phyloP scores from a whole-genome alignment of 305 asterid species.

The Plantago lanceolata region DNA sequence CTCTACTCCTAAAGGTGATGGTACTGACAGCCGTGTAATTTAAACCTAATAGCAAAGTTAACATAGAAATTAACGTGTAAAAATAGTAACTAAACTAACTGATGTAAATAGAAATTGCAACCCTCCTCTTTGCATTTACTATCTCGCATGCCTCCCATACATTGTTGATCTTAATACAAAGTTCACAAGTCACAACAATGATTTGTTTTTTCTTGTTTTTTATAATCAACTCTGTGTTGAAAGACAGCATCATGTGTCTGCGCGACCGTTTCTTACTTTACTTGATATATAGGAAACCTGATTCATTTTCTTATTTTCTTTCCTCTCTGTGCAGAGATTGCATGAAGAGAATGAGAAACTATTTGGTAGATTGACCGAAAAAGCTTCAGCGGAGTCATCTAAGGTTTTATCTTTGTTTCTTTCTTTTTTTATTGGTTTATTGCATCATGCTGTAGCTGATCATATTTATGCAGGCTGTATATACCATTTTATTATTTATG shows the following conservation, averaged over 20 bases:
- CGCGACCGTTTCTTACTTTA: neutral
- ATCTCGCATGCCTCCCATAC: too few relatives aligned
- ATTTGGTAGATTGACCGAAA: conserved; percentile 91
- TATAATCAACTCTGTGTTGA: conserved; percentile 18
- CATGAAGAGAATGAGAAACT: conserved; percentile 98
- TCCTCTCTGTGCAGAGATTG: conserved; percentile 62
- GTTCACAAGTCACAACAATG: too few relatives aligned
- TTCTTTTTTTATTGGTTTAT: neutral
- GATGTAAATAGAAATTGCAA: too few relatives aligned
- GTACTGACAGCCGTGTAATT: too few relatives aligned
- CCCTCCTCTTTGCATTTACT: too few relatives aligned
- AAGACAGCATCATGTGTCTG: conserved; percentile 2
- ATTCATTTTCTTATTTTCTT: neutral
- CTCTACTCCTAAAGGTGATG: too few relatives aligned
- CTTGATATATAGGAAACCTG: neutral
- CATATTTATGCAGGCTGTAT: conserved; percentile 19
- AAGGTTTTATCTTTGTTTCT: conserved; percentile 48
- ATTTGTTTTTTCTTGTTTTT: conserved; percentile 12
- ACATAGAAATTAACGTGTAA: too few relatives aligned
- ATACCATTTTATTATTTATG: conserved; percentile 19
- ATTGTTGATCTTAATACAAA: too few relatives aligned
- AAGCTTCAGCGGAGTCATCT: conserved; percentile 75
- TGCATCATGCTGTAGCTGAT: conserved; percentile 13
- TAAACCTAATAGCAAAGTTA: too few relatives aligned
- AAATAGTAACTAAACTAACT: too few relatives aligned